Base-by-base conservation (phyloP, 2,329 filamentous ascomycete species). In the Aspergillus ochraceus region DNA sequence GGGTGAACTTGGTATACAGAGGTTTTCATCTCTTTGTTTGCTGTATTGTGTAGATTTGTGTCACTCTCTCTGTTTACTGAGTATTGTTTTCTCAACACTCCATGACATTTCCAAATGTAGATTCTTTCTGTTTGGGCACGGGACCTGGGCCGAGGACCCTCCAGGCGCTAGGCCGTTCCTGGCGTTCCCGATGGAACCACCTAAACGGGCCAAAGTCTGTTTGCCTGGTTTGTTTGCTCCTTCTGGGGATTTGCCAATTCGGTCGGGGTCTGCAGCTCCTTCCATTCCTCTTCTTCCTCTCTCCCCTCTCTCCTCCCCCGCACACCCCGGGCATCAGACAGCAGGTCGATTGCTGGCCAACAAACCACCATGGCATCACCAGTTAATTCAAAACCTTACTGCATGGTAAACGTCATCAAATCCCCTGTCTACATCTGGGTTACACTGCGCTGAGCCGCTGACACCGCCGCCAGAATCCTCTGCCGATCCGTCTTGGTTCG, bases 401-500 rank as follows among this genome's bases (percentile, higher is more conserved):
- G 26, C 46, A 39, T 49, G 46, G 30, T 32, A n/a, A n/a, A 19
- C 17, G 2, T 22, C 32, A 51, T 17, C 42, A n/a, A 36, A 19
- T 50, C n/a, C 17, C 12, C 19, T 8, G 11, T 42, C n/a, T 17
- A 19, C 42, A 4, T 22, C 20, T 10, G 8, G 26, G 8, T 8
- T 3, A 8, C 26, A 29, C 26, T 8, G 32, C 32, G 32, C 5
- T 36, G 32, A 29, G 49, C 24, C 52, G 49, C 24, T 32, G 57
- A 52, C 59, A 55, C 52, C 12, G 39, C 61, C 59, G 59, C 56
- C 49, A 55, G 61, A 54, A 61, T 49, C 30, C n/a, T 12, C 26
- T 59, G 60, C 51, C 54, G 60, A 61, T 61, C 59, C 52, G 49
- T 32, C 52, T 52, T 54, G 19, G 39, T 59, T 61, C 60, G 60